Base-by-base conservation (phyloP, 2,329 filamentous ascomycete species). In the Cladosporium sp. region DNA sequence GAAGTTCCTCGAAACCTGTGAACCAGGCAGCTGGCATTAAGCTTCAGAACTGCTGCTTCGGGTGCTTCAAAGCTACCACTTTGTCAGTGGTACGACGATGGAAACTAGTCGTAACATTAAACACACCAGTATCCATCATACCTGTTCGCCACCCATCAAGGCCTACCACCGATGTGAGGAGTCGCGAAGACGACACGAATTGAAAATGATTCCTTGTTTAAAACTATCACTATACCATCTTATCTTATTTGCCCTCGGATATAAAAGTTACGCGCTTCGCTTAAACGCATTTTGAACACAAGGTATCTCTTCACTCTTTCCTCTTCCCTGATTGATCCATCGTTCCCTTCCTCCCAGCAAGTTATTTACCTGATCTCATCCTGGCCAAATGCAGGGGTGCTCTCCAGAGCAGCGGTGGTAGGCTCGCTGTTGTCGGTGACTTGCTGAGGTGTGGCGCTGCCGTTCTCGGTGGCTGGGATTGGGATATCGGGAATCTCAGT, bases 311-410 rank as follows among this genome's bases (percentile, higher is more conserved):
- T 51, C 48, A 28, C 6, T 51, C 5, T 51, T 16, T 28, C 23
- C 16, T 16, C 23, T 16, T 11, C 21, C 13, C 7, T 56, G n/a
- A n/a, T n/a, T n/a, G n/a, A n/a, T 21, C 23, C 26, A 10, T 5
- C 7, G 5, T 32, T 23, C 21, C 21, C 39, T 57, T 5, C 32
- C 32, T 34, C 21, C 30, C 0, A 13, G 11, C 21, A 5, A 32
- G 30, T 21, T 7, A 1, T 56, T 23, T 56, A 63, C 21, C 60
- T 51, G 30, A 56, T 66, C 30, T 64, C 53, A 16, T 66, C 65
- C 10, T 48, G 58, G 25, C 57, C 64, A 46, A 69, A 69, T 2
- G 61, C 67, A 36, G 67, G 66, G 23, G 67, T 69, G 23, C 60
- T 57, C 36, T 68, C 66, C 8, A 69, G 58, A 25, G 53, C 66